Evolutionary conservation across 1,139 yeast species (phyloP), one percentile per base, ranked within the genome.

Genomic region (Saccharomycopsis crataegensis): DNA sequence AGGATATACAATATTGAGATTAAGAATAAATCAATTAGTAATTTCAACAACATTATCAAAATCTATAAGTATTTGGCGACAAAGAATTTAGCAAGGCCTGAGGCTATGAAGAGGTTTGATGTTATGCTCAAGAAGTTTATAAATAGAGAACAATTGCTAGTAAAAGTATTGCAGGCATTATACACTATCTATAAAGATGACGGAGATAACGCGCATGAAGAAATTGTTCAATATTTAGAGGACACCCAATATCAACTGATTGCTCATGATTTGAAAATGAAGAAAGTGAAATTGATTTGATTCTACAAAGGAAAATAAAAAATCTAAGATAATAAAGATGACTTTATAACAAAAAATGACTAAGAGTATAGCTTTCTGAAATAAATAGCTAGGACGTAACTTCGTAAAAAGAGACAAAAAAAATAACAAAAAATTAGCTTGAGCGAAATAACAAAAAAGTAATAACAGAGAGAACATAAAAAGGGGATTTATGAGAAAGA

Each of bases 1-100:
- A 33, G 58, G 28, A 17, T 32, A 7, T 54, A 49, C 43, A 56
- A 56, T 44, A 34, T 53, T 36, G 58, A 56, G 32, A 53, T 56
- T 9, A 51, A 38, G 8, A 54, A 41, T n/a, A 50, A 43, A 44
- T 43, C 46, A 6, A 5, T 22, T 7, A 28, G 12, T 8, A 45
- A 34, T 17, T 43, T 50, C 28, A 12, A 14, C 11, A 54, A 51
- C 12, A 42, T 54, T 2, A 40, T 56, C 40, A 47, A 49, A 16
- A 42, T 56, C 11, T 54, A 56, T 34, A 51, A 46, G 31, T 51
- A 43, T 41, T 17, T 56, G 42, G 28, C 43, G 8, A 38, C 28
- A n/a, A 12, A 49, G n/a, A 34, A 46, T 12, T 42, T 14, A 32
- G 5, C 22, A 6, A 32, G 28, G 14, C 22, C 11, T 7, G 43